Evolutionary conservation across 1,284 basidiomycete species (phyloP).

Genomic region (Chiua sp.): DNA sequence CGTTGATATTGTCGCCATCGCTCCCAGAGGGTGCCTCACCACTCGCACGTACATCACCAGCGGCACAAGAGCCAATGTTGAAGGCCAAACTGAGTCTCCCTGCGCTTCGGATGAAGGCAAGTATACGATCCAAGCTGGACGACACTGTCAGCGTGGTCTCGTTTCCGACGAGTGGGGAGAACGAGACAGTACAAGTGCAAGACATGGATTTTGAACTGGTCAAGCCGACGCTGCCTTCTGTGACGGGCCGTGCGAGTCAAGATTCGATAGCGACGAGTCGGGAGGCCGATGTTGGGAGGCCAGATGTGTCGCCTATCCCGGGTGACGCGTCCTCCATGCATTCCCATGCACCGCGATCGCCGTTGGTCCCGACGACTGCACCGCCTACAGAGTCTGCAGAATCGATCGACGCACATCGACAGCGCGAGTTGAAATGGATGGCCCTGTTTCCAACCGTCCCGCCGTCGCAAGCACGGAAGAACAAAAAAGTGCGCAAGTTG

Average conservation of each 20-base stretch:
- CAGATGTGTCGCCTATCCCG: conserved; percentile 39
- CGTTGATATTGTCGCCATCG: too few species aligned
- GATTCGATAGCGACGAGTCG: conserved; percentile 50
- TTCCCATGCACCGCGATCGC: conserved; percentile 40
- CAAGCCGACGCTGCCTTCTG: conserved; percentile 55
- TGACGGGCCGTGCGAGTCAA: conserved; percentile 55
- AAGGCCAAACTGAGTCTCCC: conserved; percentile 38
- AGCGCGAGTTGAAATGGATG: conserved; percentile 80
- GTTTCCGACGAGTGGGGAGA: conserved; percentile 29
- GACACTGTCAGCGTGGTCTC: conserved; percentile 33
- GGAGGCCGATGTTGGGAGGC: conserved; percentile 34
- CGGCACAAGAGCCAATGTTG: conserved; percentile 41
- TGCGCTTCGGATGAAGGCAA: conserved; percentile 30
- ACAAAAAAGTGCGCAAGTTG: conserved; percentile 84
- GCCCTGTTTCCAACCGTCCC: conserved; percentile 65
- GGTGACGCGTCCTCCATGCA: conserved; percentile 56
- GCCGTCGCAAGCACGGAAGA: conserved; percentile 72
- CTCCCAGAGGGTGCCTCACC: conserved; percentile 23
- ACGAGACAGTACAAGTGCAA: conserved; percentile 68
- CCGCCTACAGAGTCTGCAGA: conserved; percentile 32
- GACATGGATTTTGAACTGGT: conserved; percentile 84
- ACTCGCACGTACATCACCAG: conserved; percentile 33
- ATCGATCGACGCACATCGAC: conserved; percentile 70
- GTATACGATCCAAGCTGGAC: conserved; percentile 28
- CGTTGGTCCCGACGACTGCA: conserved; percentile 25